phyloP scores from a whole-genome alignment of 2,329 filamentous ascomycete species.

The Exserohilum turcica region DNA sequence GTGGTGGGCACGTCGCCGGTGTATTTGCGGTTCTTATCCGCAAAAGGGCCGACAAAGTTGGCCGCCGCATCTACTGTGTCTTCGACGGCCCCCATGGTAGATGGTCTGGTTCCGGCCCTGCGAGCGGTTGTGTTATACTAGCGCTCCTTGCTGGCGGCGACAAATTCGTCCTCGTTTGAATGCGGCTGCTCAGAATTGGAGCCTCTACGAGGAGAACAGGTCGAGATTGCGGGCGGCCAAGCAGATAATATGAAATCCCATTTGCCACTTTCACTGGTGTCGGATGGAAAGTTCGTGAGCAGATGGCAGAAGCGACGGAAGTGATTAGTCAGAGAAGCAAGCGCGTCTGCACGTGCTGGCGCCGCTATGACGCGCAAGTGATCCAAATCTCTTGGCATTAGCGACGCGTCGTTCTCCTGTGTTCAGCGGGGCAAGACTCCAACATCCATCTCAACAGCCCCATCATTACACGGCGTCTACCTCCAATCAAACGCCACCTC shows the following conservation, averaged over 20 bases:
- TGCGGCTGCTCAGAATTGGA: not conserved
- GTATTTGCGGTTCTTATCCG: slow-evolving; percentile 24
- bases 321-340: slow-evolving; percentile 15
- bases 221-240: not conserved
- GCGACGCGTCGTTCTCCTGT: slow-evolving; percentile 19
- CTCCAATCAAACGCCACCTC: slow-evolving; percentile 2
- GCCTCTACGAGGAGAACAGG: not conserved
- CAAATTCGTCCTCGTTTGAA: not conserved
- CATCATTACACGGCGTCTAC: slow-evolving; percentile 20
- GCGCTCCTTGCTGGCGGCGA: not conserved
- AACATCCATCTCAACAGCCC: slow-evolving; percentile 24
- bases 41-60: slow-evolving; percentile 39
- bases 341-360: slow-evolving; percentile 4
- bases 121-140: not conserved
- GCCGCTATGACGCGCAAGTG: slow-evolving; percentile 1
- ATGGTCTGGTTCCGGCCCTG: not conserved
- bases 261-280: not conserved
- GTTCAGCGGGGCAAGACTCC: not conserved
- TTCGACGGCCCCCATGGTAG: slow-evolving; percentile 37
- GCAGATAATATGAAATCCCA: not conserved
- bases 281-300: not conserved
- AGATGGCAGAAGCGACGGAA: not conserved
- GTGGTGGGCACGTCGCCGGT: slow-evolving; percentile 11
- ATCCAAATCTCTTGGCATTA: slow-evolving; percentile 4
- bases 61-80: slow-evolving; percentile 42